Percentiles rank a stretch among this genome's conserved stretches.
Conservation (phyloP, 805 yeast genomes). For the Sungouiella thailandica region DNA sequence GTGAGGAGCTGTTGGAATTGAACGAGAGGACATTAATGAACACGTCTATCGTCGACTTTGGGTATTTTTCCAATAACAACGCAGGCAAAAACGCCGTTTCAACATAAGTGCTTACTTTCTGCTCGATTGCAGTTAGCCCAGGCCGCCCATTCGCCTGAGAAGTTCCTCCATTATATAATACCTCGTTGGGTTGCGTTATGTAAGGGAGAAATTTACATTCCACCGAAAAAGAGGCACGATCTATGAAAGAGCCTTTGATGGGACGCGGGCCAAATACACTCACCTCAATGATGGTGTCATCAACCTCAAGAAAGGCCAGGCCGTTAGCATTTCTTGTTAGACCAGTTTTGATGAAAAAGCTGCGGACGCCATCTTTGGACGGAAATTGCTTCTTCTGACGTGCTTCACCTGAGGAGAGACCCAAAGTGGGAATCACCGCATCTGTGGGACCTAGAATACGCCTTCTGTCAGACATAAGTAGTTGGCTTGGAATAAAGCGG, state of each 20-base stretch:
- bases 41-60: constrained; percentile 83
- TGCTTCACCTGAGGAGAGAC: constrained; percentile 5
- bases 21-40: constrained; percentile 63
- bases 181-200: constrained; percentile 35
- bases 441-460: constrained; percentile 79
- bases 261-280: constrained; percentile 90
- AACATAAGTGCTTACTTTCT: constrained; percentile 47
- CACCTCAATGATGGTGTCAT: constrained; percentile 56
- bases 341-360: constrained; percentile 59
- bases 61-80: constrained; percentile 65
- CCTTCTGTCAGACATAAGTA: constrained; percentile 61
- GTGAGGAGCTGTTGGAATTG: constrained; percentile 18
- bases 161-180: constrained; percentile 21
- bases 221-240: constrained; percentile 62
- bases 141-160: constrained; percentile 22
- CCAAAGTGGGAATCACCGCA: constrained; percentile 38
- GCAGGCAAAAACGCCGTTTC: constrained; percentile 49
- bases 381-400: not conserved
- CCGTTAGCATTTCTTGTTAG: constrained; percentile 72
- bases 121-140: constrained; percentile 36
- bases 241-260: constrained; percentile 64
- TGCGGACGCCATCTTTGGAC: constrained; percentile 8
- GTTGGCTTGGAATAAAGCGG: too few relatives aligned
- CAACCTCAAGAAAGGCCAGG: constrained; percentile 72
- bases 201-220: constrained; percentile 52